Evolutionary conservation across 768 basidiomycete genomes (phyloP).

Genomic region (Pleurotus eryngii): DNA sequence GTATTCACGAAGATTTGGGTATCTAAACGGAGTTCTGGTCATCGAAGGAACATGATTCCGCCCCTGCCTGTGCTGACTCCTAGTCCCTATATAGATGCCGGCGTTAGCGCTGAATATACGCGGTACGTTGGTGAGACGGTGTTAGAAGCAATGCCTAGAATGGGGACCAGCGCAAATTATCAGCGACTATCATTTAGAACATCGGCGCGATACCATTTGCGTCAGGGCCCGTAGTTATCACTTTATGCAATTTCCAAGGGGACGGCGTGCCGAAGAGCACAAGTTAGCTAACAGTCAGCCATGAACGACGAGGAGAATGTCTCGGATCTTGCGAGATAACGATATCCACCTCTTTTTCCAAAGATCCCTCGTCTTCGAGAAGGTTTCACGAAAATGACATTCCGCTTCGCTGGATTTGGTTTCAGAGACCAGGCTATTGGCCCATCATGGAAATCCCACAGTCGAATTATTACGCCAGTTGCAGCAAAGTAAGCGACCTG

Average conservation of each 20-base stretch:
- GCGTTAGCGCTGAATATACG: too few species aligned
- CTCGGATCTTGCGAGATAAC: conserved; percentile 2
- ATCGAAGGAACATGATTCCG: too few species aligned
- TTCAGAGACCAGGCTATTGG: neutral
- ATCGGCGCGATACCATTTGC: too few species aligned
- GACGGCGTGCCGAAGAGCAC: neutral
- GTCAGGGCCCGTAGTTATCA: neutral
- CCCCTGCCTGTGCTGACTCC: too few species aligned
- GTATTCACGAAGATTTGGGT: neutral
- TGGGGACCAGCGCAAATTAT: too few species aligned
- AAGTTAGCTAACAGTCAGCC: neutral
- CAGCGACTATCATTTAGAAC: too few species aligned
- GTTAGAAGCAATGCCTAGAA: too few species aligned
- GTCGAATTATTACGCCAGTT: too few species aligned
- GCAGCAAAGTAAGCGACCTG: too few species aligned
- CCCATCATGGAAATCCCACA: too few species aligned
- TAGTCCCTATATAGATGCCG: too few species aligned
- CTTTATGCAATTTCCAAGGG: neutral
- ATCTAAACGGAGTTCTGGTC: neutral
- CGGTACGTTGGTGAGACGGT: too few species aligned
- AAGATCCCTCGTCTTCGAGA: neutral
- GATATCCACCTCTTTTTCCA: neutral
- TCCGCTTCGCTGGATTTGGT: neutral
- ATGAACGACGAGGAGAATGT: neutral
- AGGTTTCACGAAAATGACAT: neutral